phyloP scores from a whole-genome alignment of 768 basidiomycete species.

The Coprinopsis strossmayeri region DNA sequence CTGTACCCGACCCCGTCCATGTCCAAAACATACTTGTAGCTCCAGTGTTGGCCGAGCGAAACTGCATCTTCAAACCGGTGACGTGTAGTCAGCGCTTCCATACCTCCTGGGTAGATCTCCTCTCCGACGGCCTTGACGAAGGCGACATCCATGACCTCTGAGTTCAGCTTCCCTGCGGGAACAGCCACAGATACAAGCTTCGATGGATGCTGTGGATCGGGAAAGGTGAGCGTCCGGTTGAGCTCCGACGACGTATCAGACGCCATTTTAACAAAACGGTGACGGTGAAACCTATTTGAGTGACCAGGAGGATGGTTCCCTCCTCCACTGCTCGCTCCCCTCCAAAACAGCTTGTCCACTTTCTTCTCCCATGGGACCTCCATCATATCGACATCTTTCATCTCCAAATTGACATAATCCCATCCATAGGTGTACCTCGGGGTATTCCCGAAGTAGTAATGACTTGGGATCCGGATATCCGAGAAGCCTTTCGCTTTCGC shows the following conservation, averaged over 20 bases:
- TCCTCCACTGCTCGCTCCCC: constrained; percentile 87
- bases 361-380: constrained; percentile 81
- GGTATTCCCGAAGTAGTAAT: constrained; percentile 81
- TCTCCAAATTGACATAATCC: constrained; percentile 60
- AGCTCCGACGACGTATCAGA: constrained; percentile 38
- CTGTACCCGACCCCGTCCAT: constrained; percentile 91
- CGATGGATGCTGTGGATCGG: constrained; percentile 10
- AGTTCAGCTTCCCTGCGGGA: constrained; percentile 41
- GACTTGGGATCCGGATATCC: constrained; percentile 85
- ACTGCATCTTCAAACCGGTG: constrained; percentile 56
- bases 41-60: constrained; percentile 76
- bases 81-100: constrained; percentile 47
- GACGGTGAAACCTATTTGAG: constrained; percentile 68
- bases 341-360: constrained; percentile 73
- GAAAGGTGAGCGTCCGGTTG: constrained; percentile 24
- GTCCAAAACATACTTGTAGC: constrained; percentile 83
- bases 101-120: constrained; percentile 64
- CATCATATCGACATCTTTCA: constrained; percentile 70
- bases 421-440: constrained; percentile 76
- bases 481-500: constrained; percentile 71
- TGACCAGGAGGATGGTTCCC: constrained; percentile 75
- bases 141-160: constrained; percentile 75
- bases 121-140: constrained; percentile 71
- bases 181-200: constrained; percentile 9
- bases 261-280: constrained; percentile 73